Percentiles rank a stretch among this genome's conserved stretches.
phyloP scores from a whole-genome alignment of 495 filamentous ascomycete species.

The Antarctomyces pellizariae region DNA sequence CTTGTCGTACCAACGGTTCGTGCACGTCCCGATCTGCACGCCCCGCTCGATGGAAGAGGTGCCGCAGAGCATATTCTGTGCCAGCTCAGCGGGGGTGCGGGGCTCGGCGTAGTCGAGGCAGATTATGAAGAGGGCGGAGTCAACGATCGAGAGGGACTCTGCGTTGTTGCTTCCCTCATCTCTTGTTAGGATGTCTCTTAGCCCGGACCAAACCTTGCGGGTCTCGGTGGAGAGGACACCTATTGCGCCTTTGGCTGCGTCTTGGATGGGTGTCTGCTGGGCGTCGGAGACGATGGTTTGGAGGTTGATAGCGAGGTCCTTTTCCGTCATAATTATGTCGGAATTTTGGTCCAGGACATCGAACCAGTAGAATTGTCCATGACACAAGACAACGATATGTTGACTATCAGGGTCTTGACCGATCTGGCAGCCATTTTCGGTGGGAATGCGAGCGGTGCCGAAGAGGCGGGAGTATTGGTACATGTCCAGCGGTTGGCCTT shows the following conservation, averaged over 20 bases:
- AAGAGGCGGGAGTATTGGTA: constrained; percentile 94
- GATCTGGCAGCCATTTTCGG: constrained; percentile 88
- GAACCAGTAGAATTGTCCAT: constrained; percentile 98
- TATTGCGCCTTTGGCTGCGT: constrained; percentile 80
- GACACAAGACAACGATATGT: constrained; percentile 84
- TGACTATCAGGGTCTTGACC: constrained; percentile 73
- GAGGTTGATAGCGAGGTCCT: constrained; percentile 77
- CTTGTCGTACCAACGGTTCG: constrained; percentile 98
- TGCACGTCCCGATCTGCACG: constrained; percentile 91
- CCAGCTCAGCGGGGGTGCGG: constrained; percentile 49
- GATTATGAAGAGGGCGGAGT: constrained; percentile 78
- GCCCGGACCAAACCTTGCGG: constrained; percentile 78
- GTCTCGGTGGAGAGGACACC: constrained; percentile 94
- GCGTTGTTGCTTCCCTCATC: constrained; percentile 82
- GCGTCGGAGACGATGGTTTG: constrained; percentile 86
- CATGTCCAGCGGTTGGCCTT: constrained; percentile 75
- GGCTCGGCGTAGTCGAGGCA: constrained; percentile 88
- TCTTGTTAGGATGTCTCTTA: constrained; percentile 71
- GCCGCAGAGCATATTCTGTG: constrained; percentile 95
- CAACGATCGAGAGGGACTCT: constrained; percentile 82
- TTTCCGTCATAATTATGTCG: constrained; percentile 92
- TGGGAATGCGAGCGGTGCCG: constrained; percentile 84
- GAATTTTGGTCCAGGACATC: constrained; percentile 87
- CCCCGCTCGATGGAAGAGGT: constrained; percentile 78
- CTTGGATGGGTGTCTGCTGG: constrained; percentile 65